Evolutionary conservation across 2,329 filamentous ascomycete species (phyloP).

Genomic region (Podosphaera aphanis): DNA sequence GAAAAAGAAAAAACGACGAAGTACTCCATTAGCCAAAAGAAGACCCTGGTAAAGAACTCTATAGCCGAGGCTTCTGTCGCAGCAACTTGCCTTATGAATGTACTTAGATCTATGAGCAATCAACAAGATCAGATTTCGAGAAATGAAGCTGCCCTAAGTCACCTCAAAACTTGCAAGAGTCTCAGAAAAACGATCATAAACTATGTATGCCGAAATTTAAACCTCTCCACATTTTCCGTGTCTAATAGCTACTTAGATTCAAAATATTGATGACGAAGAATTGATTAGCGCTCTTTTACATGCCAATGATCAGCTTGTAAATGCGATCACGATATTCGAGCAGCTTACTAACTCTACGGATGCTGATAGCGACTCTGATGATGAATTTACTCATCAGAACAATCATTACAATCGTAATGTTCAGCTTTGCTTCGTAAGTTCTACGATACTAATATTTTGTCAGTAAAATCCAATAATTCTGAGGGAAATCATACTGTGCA

Average conservation of each 20-base stretch:
- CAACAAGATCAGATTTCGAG: slow-evolving; percentile 74
- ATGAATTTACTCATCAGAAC: slow-evolving; percentile 42
- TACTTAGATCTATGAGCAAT: slow-evolving; percentile 72
- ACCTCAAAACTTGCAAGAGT: slow-evolving; percentile 70
- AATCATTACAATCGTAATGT: slow-evolving; percentile 36
- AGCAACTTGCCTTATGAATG: slow-evolving; percentile 74
- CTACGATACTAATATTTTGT: slow-evolving; percentile 3
- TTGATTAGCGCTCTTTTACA: slow-evolving; percentile 79
- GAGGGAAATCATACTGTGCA: slow-evolving; percentile 10
- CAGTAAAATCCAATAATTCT: slow-evolving; percentile 9
- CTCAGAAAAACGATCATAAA: slow-evolving; percentile 65
- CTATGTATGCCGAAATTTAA: slow-evolving; percentile 31
- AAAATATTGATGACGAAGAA: slow-evolving; percentile 73
- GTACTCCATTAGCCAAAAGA: slow-evolving; percentile 58
- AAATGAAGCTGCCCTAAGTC: slow-evolving; percentile 47
- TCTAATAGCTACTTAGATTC: slow-evolving; percentile 31
- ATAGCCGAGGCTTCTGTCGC: slow-evolving; percentile 78
- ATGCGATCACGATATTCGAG: slow-evolving; percentile 80
- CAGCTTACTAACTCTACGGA: slow-evolving; percentile 74
- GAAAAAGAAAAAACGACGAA: slow-evolving; percentile 20
- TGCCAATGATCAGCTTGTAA: slow-evolving; percentile 89
- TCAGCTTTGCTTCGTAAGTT: neutral
- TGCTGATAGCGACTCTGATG: slow-evolving; percentile 47
- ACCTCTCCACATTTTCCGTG: neutral
- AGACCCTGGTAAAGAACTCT: slow-evolving; percentile 63